Evolutionary conservation across 2,329 filamentous ascomycete genomes (phyloP).

Genomic region (Hypocreales sp.): DNA sequence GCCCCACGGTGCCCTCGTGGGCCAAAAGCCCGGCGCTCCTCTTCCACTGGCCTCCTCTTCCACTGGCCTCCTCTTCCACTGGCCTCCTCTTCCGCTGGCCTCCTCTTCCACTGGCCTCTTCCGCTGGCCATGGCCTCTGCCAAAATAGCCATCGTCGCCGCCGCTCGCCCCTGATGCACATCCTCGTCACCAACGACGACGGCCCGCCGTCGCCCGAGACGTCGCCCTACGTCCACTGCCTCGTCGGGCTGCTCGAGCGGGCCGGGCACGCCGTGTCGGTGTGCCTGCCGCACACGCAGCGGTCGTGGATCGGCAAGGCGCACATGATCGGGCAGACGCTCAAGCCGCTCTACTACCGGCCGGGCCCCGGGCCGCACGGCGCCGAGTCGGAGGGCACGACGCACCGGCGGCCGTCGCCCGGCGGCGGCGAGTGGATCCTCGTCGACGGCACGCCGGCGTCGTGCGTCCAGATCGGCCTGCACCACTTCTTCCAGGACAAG

Average conservation of each 20-base stretch:
- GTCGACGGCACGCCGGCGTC: constrained; percentile 70
- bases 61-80: too few species aligned
- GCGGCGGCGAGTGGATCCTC: constrained; percentile 57
- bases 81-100: too few species aligned
- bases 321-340: constrained; percentile 86
- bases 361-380: constrained; percentile 24
- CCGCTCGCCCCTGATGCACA: too few species aligned
- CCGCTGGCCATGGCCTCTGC: too few species aligned
- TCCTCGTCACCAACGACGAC: constrained; percentile 63
- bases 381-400: constrained; percentile 44
- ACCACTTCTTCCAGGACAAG: constrained; percentile 61
- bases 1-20: too few species aligned
- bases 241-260: constrained; percentile 53
- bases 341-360: constrained; percentile 70
- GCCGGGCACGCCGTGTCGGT: constrained; percentile 83
- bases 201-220: constrained; percentile 64
- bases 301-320: constrained; percentile 97
- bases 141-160: too few species aligned
- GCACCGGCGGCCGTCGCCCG: constrained; percentile 39
- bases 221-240: constrained; percentile 65
- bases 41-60: too few species aligned
- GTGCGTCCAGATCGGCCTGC: constrained; percentile 68
- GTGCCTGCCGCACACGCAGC: constrained; percentile 76
- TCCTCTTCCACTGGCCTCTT: too few species aligned
- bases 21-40: too few species aligned